These are phyloP conservation scores for Stevia rebaudiana DNA, from an alignment of 140 eudicot genomes.

Conservation along the genomic window DNA sequence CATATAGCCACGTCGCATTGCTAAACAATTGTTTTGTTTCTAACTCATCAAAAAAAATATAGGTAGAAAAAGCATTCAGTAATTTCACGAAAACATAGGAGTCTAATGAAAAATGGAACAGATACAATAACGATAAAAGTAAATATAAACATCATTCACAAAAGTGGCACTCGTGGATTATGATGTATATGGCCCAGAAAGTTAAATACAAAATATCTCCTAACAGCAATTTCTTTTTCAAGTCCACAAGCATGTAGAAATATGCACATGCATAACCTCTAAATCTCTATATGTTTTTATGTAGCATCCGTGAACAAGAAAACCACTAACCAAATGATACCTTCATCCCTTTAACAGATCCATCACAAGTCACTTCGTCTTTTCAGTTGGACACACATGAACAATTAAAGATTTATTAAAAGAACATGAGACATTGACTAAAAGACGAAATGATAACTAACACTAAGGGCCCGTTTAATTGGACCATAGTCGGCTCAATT, in stretches of 20 bases:
- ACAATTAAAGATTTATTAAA: neutral
- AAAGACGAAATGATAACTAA: neutral
- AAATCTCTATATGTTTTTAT: neutral
- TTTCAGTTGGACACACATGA: neutral
- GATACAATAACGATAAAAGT: too few relatives aligned
- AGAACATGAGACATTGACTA: neutral
- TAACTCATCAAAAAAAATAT: neutral
- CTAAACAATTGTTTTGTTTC: neutral
- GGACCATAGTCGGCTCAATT: too few relatives aligned
- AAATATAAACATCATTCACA: neutral
- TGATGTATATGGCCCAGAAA: neutral
- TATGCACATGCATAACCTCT: neutral
- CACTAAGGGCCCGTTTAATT: neutral
- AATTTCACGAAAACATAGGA: neutral
- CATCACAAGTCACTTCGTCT: neutral
- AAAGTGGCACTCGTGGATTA: neutral
- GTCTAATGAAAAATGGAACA: neutral
- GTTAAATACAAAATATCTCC: neutral
- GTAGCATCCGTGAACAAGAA: neutral
- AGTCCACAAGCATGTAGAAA: neutral
- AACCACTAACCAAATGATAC: neutral
- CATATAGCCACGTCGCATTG: neutral
- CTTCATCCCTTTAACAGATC: neutral
- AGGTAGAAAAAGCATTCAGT: neutral
- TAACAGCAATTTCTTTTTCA: neutral